A percentile compares a stretch with the other conserved stretches of the same genome.
These are phyloP conservation scores for Podila clonocystis DNA, from an alignment of 192 early-diverging fungal species.

Conservation along the genomic window DNA sequence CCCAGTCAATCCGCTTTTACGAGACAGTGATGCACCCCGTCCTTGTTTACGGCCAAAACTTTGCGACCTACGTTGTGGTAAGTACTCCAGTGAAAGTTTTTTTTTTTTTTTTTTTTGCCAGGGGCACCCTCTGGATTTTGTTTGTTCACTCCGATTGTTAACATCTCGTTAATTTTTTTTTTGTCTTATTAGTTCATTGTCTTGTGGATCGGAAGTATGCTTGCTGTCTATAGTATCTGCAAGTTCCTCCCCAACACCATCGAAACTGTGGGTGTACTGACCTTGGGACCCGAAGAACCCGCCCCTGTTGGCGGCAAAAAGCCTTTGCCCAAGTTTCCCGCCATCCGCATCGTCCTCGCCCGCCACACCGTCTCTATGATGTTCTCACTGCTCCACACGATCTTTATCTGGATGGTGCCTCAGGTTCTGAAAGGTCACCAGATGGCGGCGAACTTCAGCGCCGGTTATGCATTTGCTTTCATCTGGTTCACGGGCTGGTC, in stretches of 20 bases:
- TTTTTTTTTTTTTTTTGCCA: not conserved
- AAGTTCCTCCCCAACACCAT: conserved; percentile 49
- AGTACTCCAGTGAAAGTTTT: conserved; percentile 1
- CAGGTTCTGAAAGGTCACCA: conserved; percentile 40
- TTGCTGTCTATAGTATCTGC: conserved; percentile 41
- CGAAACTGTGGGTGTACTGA: conserved; percentile 47
- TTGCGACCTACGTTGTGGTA: conserved; percentile 46
- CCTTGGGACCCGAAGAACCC: conserved; percentile 15
- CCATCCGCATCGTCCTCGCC: conserved; percentile 40
- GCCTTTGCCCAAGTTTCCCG: conserved; percentile 45
- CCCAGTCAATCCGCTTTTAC: conserved; percentile 26
- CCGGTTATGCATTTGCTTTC: conserved; percentile 39
- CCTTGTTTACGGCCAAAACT: conserved; percentile 45
- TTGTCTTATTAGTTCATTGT: conserved; percentile 38
- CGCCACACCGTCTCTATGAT: conserved; percentile 25
- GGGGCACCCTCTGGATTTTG: not conserved
- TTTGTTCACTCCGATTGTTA: not conserved
- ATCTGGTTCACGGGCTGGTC: conserved; percentile 45
- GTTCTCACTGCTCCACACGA: conserved; percentile 37
- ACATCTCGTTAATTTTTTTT: not conserved
- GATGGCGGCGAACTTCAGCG: conserved; percentile 40
- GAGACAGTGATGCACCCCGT: conserved; percentile 46
- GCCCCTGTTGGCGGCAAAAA: conserved; percentile 1
- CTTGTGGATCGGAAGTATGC: conserved; percentile 39
- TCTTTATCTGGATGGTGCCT: conserved; percentile 51